Evolutionary conservation across 495 filamentous ascomycete genomes (phyloP).

Genomic region (Hypoxylon intermedium): DNA sequence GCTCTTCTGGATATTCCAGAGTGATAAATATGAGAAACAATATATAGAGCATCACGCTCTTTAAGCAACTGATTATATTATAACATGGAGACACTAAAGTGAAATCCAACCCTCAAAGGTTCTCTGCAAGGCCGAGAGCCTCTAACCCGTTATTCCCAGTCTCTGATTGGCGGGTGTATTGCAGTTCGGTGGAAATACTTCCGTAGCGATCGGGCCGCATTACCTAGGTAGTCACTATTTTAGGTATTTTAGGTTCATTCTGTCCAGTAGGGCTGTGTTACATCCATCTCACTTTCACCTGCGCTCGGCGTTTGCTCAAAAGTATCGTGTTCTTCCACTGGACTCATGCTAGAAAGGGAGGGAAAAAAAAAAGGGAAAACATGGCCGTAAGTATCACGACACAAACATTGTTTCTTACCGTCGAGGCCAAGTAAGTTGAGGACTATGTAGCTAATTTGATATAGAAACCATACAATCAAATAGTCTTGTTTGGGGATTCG

Average conservation of each 20-base stretch:
- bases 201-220: conserved; percentile 21
- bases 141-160: conserved; percentile 8
- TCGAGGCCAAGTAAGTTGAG: not conserved
- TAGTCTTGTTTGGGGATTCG: conserved; percentile 84
- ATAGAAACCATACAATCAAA: conserved; percentile 61
- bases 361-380: no score
- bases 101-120: not conserved
- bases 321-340: not conserved
- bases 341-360: no score
- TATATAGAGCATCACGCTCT: no score
- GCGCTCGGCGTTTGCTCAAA: not conserved
- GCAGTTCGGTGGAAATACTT: conserved; percentile 26
- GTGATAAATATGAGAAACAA: not conserved
- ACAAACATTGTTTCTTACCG: not conserved
- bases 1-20: not conserved
- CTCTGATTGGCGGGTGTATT: conserved; percentile 13
- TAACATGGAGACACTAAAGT: not conserved
- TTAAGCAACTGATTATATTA: no score
- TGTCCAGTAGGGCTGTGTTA: not conserved
- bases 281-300: not conserved
- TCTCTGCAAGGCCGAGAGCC: not conserved
- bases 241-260: conserved; percentile 16
- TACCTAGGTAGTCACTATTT: no score
- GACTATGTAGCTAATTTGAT: conserved; percentile 5
- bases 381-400: conserved; percentile 39